A percentile compares a stretch with the other conserved stretches of the same genome.
Conservation (phyloP, 352 stramenopile genomes). For the Pythium brassicae region DNA sequence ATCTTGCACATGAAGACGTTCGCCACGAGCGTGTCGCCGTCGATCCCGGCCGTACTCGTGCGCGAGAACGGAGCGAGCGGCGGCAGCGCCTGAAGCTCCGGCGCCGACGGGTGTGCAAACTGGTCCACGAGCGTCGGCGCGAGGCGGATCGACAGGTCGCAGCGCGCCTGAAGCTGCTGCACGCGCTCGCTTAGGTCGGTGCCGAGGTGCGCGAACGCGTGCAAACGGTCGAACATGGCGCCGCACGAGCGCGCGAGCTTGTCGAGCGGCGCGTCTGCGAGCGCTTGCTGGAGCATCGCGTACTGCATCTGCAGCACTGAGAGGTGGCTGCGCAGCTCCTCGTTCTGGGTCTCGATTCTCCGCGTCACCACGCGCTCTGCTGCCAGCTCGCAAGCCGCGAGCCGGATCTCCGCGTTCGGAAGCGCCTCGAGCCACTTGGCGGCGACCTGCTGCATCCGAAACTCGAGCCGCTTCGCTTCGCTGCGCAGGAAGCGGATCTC, state of each 20-base stretch:
- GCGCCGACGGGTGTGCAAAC: conserved; percentile 27
- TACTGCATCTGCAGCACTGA: conserved; percentile 57
- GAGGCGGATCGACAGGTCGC: conserved; percentile 24
- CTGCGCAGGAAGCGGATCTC: neutral
- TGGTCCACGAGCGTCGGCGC: conserved; percentile 27
- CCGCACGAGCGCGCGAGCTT: conserved; percentile 22
- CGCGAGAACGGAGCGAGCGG: conserved; percentile 34
- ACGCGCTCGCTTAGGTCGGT: conserved; percentile 13
- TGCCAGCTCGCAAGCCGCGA: conserved; percentile 43
- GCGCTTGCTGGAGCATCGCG: conserved; percentile 36
- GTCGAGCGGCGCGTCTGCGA: conserved; percentile 41
- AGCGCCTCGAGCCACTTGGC: conserved; percentile 38
- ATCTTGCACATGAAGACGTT: conserved; percentile 60
- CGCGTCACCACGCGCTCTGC: conserved; percentile 42
- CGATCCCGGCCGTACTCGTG: conserved; percentile 22
- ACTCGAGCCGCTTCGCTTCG: conserved; percentile 17
- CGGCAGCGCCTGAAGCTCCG: conserved; percentile 20
- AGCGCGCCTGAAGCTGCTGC: conserved; percentile 25
- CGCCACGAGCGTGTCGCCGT: conserved; percentile 34
- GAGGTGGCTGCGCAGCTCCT: conserved; percentile 39
- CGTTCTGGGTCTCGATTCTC: conserved; percentile 44
- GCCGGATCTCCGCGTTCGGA: conserved; percentile 26
- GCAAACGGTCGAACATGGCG: conserved; percentile 38
- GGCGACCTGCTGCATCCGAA: conserved; percentile 29
- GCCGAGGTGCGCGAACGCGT: conserved; percentile 27